Evolutionary conservation across 1,139 yeast species (phyloP).

Genomic region (Arxiozyma slooffiae): DNA sequence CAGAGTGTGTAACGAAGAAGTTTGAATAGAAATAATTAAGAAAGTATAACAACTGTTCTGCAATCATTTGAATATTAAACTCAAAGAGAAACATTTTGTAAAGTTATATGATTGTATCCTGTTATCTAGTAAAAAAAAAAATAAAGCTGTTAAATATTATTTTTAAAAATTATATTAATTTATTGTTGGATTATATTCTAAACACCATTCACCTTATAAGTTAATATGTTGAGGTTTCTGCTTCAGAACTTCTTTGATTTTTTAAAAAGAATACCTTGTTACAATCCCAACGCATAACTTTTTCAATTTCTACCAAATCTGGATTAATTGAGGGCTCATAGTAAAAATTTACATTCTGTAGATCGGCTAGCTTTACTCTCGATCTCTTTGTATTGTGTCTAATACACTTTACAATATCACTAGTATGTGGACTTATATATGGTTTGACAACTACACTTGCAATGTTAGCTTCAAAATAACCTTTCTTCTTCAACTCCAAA

Average conservation of each 20-base stretch:
- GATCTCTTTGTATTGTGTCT: background rate
- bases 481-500: constrained; percentile 25
- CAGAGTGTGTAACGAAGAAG: background rate
- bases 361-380: background rate
- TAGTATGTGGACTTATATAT: background rate
- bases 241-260: background rate
- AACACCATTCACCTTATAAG: too few relatives aligned
- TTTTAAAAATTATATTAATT: too few relatives aligned
- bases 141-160: too few relatives aligned
- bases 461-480: constrained; percentile 23
- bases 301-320: background rate
- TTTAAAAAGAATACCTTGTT: background rate
- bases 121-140: too few relatives aligned
- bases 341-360: background rate
- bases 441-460: constrained; percentile 10
- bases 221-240: background rate
- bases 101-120: background rate
- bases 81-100: background rate
- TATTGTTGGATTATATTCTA: too few relatives aligned
- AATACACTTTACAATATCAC: background rate
- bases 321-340: background rate
- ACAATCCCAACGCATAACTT: constrained; percentile 2
- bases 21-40: background rate
- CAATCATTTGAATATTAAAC: background rate
- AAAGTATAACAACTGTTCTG: background rate